A percentile compares a stretch with the other conserved stretches of the same genome.
phyloP scores from a whole-genome alignment of 2,329 filamentous ascomycete genomes.

The Fonsecaea pugnacius region DNA sequence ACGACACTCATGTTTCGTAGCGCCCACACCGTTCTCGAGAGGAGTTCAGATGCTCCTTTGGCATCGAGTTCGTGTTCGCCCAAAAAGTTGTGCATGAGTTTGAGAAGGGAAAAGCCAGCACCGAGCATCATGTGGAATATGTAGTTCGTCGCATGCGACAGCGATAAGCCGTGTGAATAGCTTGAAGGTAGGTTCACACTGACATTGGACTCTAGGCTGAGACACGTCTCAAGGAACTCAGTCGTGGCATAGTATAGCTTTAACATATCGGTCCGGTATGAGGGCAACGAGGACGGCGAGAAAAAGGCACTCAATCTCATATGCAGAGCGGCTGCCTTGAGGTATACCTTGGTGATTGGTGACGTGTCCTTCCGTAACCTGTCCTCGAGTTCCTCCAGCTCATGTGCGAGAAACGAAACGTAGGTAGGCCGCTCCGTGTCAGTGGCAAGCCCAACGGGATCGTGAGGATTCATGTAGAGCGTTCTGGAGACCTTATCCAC shows the following conservation, averaged over 20 bases:
- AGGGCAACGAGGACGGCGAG: conserved; percentile 51
- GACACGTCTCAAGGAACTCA: conserved; percentile 52
- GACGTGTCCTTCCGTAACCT: conserved; percentile 49
- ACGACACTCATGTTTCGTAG: conserved; percentile 65
- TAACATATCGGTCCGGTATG: conserved; percentile 53
- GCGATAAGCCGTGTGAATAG: conserved; percentile 46
- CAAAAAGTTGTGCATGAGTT: conserved; percentile 69
- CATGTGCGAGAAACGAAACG: conserved; percentile 51
- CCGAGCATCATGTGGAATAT: conserved; percentile 71
- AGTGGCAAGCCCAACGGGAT: conserved; percentile 57
- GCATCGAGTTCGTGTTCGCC: conserved; percentile 53
- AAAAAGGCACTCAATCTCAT: conserved; percentile 57
- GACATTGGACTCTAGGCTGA: conserved; percentile 49
- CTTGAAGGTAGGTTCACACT: conserved; percentile 40
- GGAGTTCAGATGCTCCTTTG: conserved; percentile 61
- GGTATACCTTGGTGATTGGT: conserved; percentile 54
- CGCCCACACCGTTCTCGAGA: conserved; percentile 62
- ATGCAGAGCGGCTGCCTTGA: conserved; percentile 54
- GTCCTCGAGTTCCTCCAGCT: conserved; percentile 59
- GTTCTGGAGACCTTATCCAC: conserved; percentile 61
- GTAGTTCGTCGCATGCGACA: conserved; percentile 63
- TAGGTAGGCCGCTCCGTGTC: conserved; percentile 52
- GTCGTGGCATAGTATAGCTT: conserved; percentile 53
- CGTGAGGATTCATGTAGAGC: conserved; percentile 61
- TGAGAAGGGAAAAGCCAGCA: conserved; percentile 66